Evolutionary conservation across 768 basidiomycete species (phyloP), one percentile per base, ranked within the genome.

Genomic region (Hirschioporus abietinus): DNA sequence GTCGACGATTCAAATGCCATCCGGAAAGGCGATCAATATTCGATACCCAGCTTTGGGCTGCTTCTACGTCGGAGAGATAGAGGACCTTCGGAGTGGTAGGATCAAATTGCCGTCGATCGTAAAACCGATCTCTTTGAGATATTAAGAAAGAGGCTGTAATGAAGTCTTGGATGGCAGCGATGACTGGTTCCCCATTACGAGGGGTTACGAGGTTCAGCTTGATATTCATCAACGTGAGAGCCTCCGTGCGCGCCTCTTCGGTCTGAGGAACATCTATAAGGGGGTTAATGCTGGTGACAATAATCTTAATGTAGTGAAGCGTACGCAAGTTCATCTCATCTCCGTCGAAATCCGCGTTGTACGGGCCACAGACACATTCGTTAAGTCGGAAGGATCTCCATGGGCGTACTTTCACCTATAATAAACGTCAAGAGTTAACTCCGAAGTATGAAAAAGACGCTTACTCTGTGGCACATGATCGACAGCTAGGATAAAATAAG

Each of bases 291-390:
- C 60, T 63, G 42, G 61, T 25, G 62, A 69, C 3, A 58, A 36
- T 18, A 36, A 63, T 27, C 27, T 42, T 17, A 67, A 26, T 36
- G 61, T 30, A 20, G 63, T 3, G 27, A 30, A 7, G n/a, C 93
- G 72, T 72, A 96, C 96, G 97, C 72, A 99, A 81, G 78, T 99
- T 99, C 97, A 99, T 99, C 76, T 99, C 97, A 75, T 99, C 97
- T 68, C 97, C 97, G 75, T 99, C 97, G 70, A 99, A 99, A 82
- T 99, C 97, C 63, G 97, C 97, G 74, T 98, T 98, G 79, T 98
- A 99, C 8, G 97, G 97, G 61, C 93, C 95, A 78, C 97, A 99
- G 10, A 98, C 97, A 86, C 97, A 99, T 76, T 99, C 97, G 74
- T 99, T 99, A 65, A 99, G 79, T 35, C 97, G 86, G 81, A 99